Percentiles rank a stretch among this genome's conserved stretches.
phyloP scores from a whole-genome alignment of 1,284 basidiomycete genomes.

The Pascua guehoae region DNA sequence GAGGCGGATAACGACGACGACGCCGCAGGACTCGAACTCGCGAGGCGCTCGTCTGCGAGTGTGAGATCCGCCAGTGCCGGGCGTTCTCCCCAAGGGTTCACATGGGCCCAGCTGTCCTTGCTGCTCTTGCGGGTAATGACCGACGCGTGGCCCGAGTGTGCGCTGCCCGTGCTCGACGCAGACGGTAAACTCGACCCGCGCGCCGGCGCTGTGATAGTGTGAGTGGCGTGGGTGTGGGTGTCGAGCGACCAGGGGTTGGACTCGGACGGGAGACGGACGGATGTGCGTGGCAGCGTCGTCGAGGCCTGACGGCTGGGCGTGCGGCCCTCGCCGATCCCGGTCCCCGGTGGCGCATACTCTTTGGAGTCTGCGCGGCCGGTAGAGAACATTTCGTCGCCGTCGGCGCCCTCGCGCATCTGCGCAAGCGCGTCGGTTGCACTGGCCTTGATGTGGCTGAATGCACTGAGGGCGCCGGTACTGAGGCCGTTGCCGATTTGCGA shows the following conservation, averaged over 20 bases:
- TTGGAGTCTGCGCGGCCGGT: neutral
- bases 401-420: slow-evolving; percentile 33
- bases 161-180: too few relatives aligned
- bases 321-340: slow-evolving; percentile 26
- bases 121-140: neutral
- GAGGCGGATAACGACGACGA: too few relatives aligned
- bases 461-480: slow-evolving; percentile 41
- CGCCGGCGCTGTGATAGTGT: too few relatives aligned
- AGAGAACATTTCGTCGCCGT: slow-evolving; percentile 12
- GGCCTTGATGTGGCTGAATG: slow-evolving; percentile 37
- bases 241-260: too few relatives aligned
- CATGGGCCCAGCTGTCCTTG: slow-evolving; percentile 2
- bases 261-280: too few relatives aligned
- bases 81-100: slow-evolving; percentile 24
- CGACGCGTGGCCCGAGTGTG: too few relatives aligned
- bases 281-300: too few relatives aligned
- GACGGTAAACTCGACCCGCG: too few relatives aligned
- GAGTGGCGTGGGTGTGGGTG: too few relatives aligned
- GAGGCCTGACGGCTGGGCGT: slow-evolving; percentile 2
- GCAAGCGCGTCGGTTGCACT: slow-evolving; percentile 40
- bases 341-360: slow-evolving; percentile 16
- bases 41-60: slow-evolving; percentile 1
- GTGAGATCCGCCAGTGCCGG: slow-evolving; percentile 11
- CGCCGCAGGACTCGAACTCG: too few relatives aligned
- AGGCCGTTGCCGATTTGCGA: slow-evolving; percentile 35